Conservation (phyloP, 2,329 filamentous ascomycete species). For the Fonsecaea nubica region DNA sequence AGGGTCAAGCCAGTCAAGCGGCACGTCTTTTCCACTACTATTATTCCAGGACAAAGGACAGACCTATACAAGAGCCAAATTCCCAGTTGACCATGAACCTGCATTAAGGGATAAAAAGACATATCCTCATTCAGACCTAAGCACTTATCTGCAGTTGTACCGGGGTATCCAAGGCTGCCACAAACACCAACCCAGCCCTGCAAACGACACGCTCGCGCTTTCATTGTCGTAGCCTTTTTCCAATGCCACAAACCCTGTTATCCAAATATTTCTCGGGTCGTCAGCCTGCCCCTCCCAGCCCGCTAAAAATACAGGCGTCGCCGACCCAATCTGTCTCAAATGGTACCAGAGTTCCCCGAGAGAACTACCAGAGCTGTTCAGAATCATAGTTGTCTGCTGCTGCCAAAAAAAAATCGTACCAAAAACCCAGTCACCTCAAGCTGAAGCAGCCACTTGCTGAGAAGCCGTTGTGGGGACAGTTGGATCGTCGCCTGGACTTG, state of each 20-base stretch:
- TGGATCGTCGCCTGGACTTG: conserved; percentile 41
- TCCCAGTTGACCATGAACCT: not conserved
- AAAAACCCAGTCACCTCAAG: not conserved
- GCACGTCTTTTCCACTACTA: too few relatives aligned
- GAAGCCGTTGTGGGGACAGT: conserved; percentile 26
- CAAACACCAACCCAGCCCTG: conserved; percentile 9
- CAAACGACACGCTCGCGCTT: conserved; percentile 7
- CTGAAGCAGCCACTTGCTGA: conserved; percentile 26
- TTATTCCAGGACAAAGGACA: too few relatives aligned
- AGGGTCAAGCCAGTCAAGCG: too few relatives aligned
- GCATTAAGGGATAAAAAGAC: not conserved
- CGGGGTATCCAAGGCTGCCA: conserved; percentile 9
- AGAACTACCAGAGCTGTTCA: not conserved
- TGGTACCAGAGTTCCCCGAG: conserved; percentile 6
- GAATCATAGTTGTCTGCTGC: not conserved
- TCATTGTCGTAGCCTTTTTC: conserved; percentile 4
- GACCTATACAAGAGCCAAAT: too few relatives aligned
- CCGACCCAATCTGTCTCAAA: not conserved
- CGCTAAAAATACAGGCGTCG: conserved; percentile 9
- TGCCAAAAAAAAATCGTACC: not conserved
- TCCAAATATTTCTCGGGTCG: not conserved
- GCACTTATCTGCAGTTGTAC: conserved; percentile 3
- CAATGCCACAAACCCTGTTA: not conserved
- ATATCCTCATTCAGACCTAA: conserved; percentile 10
- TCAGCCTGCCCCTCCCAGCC: not conserved